Evolutionary conservation across 108 stramenopile species (phyloP).

Genomic region (Phaeodactylum tricornutum): DNA sequence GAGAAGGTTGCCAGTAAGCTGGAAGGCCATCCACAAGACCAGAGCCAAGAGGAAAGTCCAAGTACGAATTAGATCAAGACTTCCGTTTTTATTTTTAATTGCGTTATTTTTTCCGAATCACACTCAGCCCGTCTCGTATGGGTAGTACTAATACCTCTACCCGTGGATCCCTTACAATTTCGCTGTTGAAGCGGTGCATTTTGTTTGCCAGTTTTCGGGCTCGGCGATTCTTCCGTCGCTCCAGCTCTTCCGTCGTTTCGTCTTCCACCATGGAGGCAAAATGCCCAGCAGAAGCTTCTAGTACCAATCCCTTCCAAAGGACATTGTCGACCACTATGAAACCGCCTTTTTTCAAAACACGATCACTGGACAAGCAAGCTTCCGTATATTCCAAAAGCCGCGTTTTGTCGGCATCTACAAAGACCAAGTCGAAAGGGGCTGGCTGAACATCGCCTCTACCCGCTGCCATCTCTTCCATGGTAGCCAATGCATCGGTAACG

Average conservation of each 20-base stretch:
- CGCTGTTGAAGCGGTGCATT: constrained; percentile 85
- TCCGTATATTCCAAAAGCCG: constrained; percentile 75
- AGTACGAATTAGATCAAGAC: too few relatives aligned
- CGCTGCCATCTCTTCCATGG: constrained; percentile 59
- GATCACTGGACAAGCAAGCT: constrained; percentile 41
- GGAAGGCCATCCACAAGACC: not conserved
- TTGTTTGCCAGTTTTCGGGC: constrained; percentile 70
- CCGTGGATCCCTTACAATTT: constrained; percentile 55
- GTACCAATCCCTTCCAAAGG: constrained; percentile 84
- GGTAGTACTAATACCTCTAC: constrained; percentile 75
- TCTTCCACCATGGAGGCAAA: constrained; percentile 13
- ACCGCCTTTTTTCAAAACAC: constrained; percentile 63
- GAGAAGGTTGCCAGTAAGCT: constrained; percentile 4
- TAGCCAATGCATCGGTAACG: constrained; percentile 71
- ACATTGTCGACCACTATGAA: constrained; percentile 87
- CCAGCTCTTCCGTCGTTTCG: constrained; percentile 19
- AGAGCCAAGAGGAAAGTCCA: too few relatives aligned
- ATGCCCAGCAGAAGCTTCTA: constrained; percentile 38
- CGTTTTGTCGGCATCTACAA: constrained; percentile 90
- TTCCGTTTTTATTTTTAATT: too few relatives aligned
- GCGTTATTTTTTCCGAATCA: constrained; percentile 64
- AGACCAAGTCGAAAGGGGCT: constrained; percentile 78
- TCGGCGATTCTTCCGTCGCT: constrained; percentile 47
- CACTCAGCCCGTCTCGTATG: constrained; percentile 82
- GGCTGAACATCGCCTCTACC: constrained; percentile 12